Evolutionary conservation across 2,329 filamentous ascomycete genomes (phyloP).

Genomic region (Mycosphaerelloides madeirae): DNA sequence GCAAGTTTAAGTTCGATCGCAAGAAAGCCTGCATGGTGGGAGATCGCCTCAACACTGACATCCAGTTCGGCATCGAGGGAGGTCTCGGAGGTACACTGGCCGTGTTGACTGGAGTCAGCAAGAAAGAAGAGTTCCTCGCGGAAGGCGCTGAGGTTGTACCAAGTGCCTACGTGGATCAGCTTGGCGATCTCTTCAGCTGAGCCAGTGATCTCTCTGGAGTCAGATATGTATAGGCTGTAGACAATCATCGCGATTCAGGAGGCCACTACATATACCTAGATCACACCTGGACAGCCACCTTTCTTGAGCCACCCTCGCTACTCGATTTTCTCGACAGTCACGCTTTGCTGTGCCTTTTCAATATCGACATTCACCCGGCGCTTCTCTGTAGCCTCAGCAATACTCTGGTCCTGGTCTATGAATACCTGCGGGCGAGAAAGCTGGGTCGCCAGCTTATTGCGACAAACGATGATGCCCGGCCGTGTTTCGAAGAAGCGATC

Average conservation of each 20-base stretch:
- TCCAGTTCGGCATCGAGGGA: conserved; percentile 88
- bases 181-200: conserved; percentile 64
- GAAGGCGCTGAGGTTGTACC: conserved; percentile 66
- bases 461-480: conserved; percentile 14
- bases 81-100: conserved; percentile 85
- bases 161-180: conserved; percentile 74
- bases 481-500: conserved; percentile 34
- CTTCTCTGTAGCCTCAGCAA: conserved; percentile 13
- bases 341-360: conserved; percentile 10
- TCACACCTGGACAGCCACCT: no score
- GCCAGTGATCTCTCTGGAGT: no score
- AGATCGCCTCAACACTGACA: conserved; percentile 90
- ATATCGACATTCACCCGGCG: neutral
- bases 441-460: conserved; percentile 19
- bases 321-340: conserved; percentile 18
- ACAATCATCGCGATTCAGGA: no score
- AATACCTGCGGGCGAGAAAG: conserved; percentile 17
- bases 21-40: conserved; percentile 90
- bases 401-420: conserved; percentile 19
- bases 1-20: conserved; percentile 85
- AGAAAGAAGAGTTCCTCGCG: conserved; percentile 76
- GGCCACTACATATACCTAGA: no score
- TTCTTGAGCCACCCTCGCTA: neutral
- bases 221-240: no score
- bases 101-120: conserved; percentile 83